Evolutionary conservation across 177 flowering plant species (phyloP), one percentile per base, ranked within the genome.

Genomic region (Vitis hybrid): DNA sequence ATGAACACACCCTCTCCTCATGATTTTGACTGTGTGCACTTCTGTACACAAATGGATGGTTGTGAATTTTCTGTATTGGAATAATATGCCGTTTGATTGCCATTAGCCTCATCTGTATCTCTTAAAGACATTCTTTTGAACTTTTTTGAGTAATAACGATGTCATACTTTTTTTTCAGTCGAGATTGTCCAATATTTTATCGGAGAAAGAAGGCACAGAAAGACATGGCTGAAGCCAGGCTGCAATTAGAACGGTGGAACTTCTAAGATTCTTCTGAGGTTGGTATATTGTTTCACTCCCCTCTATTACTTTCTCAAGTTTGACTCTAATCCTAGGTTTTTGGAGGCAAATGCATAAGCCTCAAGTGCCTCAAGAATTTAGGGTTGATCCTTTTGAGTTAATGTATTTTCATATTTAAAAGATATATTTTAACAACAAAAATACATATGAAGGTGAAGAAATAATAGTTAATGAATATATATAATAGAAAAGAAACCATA

Each of bases 121-220:
- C 56, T 53, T 53, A 16, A 26, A 67, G 11, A 26, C 18, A 1
- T 3, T 55, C 8, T 51, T 31, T 51, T 13, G 55, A 11, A 60
- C 15, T 26, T 45, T 45, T 53, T 45, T 53, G 7, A 14, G 39
- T 10, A 57, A 16, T 5, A 19, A 45, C 56, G 57, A 20, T 59
- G 19, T 48, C 53, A 10, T 55, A 29, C 65, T 68, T 64, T 31
- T 3, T 55, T 68, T 60, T 5, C 86, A 96, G 99, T 83, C 99
- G 99, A 51, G 99, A 96, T 75, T 96, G 98, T 69, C 99, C 99
- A 45, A 96, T 96, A 84, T 93, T 96, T 83, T 96, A 93, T 66
- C 86, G 99, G 74, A 88, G 97, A 74, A 96, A 92, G 80, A 96
- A 96, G 74, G 99, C 95, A 22, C 98, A 93, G 74, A 96, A 93